A percentile compares a stretch with the other conserved stretches of the same genome.
phyloP scores from a whole-genome alignment of 441 rosid species.

The Biscutella laevigata region DNA sequence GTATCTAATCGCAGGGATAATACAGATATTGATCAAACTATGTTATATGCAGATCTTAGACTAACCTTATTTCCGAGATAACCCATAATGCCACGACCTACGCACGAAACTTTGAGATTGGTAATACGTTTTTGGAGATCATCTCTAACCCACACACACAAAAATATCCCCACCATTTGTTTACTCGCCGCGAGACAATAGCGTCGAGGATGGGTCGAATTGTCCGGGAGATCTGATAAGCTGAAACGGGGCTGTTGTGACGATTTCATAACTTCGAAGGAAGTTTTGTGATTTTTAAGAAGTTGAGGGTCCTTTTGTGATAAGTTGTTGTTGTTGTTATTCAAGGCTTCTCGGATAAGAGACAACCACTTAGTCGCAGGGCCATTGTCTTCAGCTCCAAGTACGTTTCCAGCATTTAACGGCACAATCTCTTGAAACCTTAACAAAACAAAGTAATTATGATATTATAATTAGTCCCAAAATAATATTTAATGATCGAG shows the following conservation, averaged over 20 bases:
- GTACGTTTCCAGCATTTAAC: conserved; percentile 86
- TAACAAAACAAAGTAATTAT: conserved; percentile 2
- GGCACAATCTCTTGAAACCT: conserved; percentile 99
- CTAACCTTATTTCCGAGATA: conserved; percentile 90
- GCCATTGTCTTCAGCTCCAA: conserved; percentile 96
- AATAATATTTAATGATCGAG: not conserved
- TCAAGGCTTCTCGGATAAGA: conserved; percentile 70
- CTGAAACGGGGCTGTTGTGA: conserved; percentile 31
- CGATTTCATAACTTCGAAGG: conserved; percentile 10
- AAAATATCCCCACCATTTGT: conserved; percentile 91
- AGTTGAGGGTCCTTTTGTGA: conserved; percentile 23
- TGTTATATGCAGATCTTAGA: not conserved
- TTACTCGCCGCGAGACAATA: conserved; percentile 75
- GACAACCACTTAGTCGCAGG: conserved; percentile 96
- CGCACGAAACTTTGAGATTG: conserved; percentile 73
- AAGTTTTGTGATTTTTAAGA: conserved; percentile 13
- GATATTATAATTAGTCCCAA: not conserved
- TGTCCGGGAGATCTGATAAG: conserved; percentile 33
- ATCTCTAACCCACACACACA: conserved; percentile 77
- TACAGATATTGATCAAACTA: no score
- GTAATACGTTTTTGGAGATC: conserved; percentile 48
- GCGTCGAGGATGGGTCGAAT: conserved; percentile 11
- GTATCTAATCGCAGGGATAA: no score
- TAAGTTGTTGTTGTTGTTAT: conserved; percentile 30
- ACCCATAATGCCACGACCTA: conserved; percentile 95